A percentile compares a stretch with the other conserved stretches of the same genome.
Evolutionary conservation across 2,329 filamentous ascomycete species (phyloP).

Genomic region (Bertia moriformis): DNA sequence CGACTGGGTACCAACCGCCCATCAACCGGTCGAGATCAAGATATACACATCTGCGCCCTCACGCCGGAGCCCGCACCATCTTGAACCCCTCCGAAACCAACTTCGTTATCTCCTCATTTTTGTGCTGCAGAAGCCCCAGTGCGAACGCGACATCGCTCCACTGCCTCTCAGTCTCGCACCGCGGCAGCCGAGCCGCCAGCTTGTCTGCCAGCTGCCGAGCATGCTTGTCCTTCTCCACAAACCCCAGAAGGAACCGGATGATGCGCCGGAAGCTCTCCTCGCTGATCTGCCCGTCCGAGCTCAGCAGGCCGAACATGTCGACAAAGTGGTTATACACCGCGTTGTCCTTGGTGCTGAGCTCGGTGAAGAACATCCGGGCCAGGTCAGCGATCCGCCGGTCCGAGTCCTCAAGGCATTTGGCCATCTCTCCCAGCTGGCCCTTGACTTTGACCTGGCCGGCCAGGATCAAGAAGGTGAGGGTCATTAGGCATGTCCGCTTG

Average conservation of each 20-base stretch:
- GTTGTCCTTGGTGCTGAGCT: constrained; percentile 94
- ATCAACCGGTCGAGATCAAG: neutral
- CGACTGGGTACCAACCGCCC: neutral
- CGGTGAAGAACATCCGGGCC: constrained; percentile 95
- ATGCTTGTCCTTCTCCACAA: constrained; percentile 99
- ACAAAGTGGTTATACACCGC: constrained; percentile 99
- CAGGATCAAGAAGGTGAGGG: constrained; percentile 87
- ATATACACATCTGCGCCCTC: neutral
- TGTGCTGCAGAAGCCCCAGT: constrained; percentile 75
- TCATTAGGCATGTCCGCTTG: constrained; percentile 96
- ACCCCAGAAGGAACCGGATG: constrained; percentile 81
- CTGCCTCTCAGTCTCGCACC: constrained; percentile 84
- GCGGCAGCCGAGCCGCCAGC: constrained; percentile 67
- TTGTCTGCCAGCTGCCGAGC: constrained; percentile 89
- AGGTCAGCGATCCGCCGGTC: constrained; percentile 89
- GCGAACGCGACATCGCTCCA: constrained; percentile 97
- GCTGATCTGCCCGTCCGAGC: constrained; percentile 63
- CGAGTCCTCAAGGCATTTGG: constrained; percentile 92
- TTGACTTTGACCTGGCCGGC: constrained; percentile 99
- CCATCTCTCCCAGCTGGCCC: constrained; percentile 96
- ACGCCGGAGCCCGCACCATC: constrained; percentile 33
- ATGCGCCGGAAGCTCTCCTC: constrained; percentile 79
- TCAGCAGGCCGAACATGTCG: constrained; percentile 92
- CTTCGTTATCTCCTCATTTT: constrained; percentile 79
- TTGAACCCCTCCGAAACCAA: constrained; percentile 63